Evolutionary conservation across 148 eudicot species (phyloP), one percentile per base, ranked within the genome.

Genomic region (Euryodendron excelsum): DNA sequence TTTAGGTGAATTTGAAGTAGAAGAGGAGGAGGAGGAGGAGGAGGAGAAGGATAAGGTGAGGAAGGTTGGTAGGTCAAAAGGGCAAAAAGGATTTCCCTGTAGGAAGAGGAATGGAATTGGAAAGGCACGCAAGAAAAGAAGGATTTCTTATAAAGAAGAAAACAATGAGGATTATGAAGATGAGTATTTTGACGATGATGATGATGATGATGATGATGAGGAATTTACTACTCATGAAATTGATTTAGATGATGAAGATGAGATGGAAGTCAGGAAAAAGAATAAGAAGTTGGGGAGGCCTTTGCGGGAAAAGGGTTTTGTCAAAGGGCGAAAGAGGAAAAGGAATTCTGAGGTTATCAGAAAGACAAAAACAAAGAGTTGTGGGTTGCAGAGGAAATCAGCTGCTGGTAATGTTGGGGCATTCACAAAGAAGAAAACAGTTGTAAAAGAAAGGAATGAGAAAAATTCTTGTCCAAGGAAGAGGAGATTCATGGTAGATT

Each of bases 211-310:
- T 17, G 90, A 86, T 23, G 97, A 91, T 68, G 89, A 86, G 41
- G 98, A 92, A 72, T 94, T 92, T 75, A 85, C 79, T 37, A 88
- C 86, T 60, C 85, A 87, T 74, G 90, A 81, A 60, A 65, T 68
- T 48, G 91, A 92, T 59, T 80, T 85, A 69, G 89, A 79, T 77
- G 86, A 89, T 58, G 91, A 86, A 47, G 90, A 82, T 73, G 86
- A 85, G 41, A 58, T 77, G 60, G 37, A 60, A 39, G 78, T 73
- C 27, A 77, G 39, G 73, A 79, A 70, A 69, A 87, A 86, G 33
- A 78, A 77, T 15, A 87, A 79, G 78, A 82, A 85, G 69, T 78
- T 82, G 17, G 73, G 79, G 74, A 83, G 79, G 82, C 59, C 75
- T 56, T 74, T 64, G 73, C 84, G 82, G 87, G 86, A 67, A 72